A percentile compares a stretch with the other conserved stretches of the same genome.
Conservation (phyloP, 2,329 filamentous ascomycete species). For the Xylaria sp. region DNA sequence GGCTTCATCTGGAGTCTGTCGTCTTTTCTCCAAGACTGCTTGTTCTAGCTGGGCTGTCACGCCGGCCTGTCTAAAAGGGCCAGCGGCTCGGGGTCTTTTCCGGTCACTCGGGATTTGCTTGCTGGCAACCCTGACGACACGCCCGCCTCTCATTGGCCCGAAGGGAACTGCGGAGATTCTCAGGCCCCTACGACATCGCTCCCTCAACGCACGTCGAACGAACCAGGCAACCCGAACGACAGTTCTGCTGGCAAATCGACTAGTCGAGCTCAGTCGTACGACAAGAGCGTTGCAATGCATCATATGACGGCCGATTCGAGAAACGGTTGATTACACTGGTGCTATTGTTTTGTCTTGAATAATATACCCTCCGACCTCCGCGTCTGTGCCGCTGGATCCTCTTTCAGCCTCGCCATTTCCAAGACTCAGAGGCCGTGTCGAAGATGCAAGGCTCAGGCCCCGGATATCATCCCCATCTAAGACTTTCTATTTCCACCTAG, state of each 20-base stretch:
- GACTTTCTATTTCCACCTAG: constrained; percentile 22
- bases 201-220: constrained; percentile 22
- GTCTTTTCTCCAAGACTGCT: constrained; percentile 2
- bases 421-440: constrained; percentile 25
- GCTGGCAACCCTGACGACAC: constrained; percentile 21
- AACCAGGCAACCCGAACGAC: constrained; percentile 21
- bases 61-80: constrained; percentile 13
- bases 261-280: constrained; percentile 19
- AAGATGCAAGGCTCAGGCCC: constrained; percentile 35
- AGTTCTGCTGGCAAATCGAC: constrained; percentile 23
- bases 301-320: constrained; percentile 30
- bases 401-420: constrained; percentile 32
- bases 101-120: constrained; percentile 37
- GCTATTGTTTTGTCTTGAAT: constrained; percentile 23
- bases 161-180: constrained; percentile 31
- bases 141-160: constrained; percentile 28
- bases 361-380: constrained; percentile 27
- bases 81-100: constrained; percentile 26
- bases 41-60: constrained; percentile 6
- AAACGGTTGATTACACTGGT: constrained; percentile 25
- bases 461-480: constrained; percentile 26
- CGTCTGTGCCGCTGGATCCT: constrained; percentile 26
- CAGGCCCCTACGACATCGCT: constrained; percentile 31
- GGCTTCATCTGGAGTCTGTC: constrained; percentile 5
- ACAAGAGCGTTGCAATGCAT: constrained; percentile 29